Percentiles rank a stretch among this genome's conserved stretches.
Conservation (phyloP, 306 rosid genomes). For the Argentina anserina region DNA sequence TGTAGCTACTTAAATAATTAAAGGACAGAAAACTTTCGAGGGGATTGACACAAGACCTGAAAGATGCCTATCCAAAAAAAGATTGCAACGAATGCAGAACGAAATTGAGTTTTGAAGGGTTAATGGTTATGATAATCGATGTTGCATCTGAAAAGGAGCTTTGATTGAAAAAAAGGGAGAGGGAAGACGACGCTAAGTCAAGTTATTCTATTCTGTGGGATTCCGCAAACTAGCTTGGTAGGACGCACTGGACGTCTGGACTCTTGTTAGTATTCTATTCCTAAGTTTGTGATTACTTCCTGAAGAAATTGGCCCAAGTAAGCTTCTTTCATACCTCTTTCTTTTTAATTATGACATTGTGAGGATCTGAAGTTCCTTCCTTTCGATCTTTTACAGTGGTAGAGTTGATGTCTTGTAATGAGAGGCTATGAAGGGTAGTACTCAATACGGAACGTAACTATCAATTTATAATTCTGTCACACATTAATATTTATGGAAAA, state of each 20-base stretch:
- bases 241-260: background rate
- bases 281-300: background rate
- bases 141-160: background rate
- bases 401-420: background rate
- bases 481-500: background rate
- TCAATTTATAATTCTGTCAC: background rate
- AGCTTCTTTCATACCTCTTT: background rate
- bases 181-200: background rate
- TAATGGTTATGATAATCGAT: background rate
- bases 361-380: background rate
- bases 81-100: background rate
- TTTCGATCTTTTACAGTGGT: background rate
- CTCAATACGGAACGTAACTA: background rate
- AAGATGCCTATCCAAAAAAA: background rate
- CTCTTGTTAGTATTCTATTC: background rate
- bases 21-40: background rate
- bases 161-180: background rate
- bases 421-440: background rate
- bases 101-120: background rate
- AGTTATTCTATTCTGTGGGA: conserved; percentile 4
- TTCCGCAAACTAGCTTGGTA: background rate
- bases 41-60: background rate
- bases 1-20: background rate
- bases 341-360: background rate
- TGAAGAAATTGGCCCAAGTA: too few relatives aligned